Conservation (phyloP, 345 rosid species). For the Crucihimalaya himalaica region DNA sequence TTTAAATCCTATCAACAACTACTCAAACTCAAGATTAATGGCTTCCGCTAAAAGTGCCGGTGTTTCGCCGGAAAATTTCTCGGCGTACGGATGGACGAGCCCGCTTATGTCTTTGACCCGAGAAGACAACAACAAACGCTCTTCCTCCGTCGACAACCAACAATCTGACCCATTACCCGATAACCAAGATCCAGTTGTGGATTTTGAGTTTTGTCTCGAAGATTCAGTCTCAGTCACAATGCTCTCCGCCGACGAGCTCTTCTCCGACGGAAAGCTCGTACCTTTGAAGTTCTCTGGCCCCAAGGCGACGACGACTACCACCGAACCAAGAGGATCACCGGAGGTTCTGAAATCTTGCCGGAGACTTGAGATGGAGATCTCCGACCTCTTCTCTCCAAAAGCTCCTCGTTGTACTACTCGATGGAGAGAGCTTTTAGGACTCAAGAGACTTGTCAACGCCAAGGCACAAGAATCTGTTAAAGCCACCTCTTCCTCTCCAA, state of each 20-base stretch:
- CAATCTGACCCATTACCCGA: conserved; percentile 27
- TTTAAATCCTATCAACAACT: background rate
- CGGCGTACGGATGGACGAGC: conserved; percentile 58
- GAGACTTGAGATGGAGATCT: conserved; percentile 47
- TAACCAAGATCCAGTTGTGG: conserved; percentile 45
- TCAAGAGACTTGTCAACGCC: conserved; percentile 55
- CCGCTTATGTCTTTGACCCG: conserved; percentile 61
- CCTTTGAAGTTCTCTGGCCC: conserved; percentile 61
- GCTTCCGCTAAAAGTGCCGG: conserved; percentile 75
- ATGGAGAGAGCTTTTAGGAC: conserved; percentile 83
- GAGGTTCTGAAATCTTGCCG: conserved; percentile 49
- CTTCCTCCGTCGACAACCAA: conserved; percentile 23
- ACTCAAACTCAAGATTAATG: conserved; percentile 36
- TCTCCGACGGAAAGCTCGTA: conserved; percentile 80
- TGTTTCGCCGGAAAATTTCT: conserved; percentile 59
- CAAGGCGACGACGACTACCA: conserved; percentile 25
- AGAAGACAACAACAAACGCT: conserved; percentile 51
- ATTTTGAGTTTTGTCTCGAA: conserved; percentile 87
- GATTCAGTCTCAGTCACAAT: conserved; percentile 80
- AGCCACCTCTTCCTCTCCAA: conserved; percentile 23
- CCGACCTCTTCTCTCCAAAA: conserved; percentile 73
- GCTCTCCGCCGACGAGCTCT: conserved; percentile 95
- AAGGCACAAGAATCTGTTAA: conserved; percentile 38
- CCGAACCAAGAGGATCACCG: conserved; percentile 39
- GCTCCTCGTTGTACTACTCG: conserved; percentile 87